Evolutionary conservation across 2,329 filamentous ascomycete species (phyloP).

Genomic region (Pseudogymnoascus sp.): DNA sequence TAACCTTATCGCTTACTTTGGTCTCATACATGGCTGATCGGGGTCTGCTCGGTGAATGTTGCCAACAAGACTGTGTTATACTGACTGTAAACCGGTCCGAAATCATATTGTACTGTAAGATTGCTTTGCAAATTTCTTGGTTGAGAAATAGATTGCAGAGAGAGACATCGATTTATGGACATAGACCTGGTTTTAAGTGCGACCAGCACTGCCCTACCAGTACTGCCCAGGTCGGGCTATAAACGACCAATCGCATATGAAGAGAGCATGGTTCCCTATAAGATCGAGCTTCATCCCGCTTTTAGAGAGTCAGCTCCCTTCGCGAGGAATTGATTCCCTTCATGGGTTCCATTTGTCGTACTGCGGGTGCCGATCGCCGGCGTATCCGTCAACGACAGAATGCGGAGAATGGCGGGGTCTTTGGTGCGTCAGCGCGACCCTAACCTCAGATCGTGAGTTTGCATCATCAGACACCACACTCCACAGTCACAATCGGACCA

Average conservation of each 20-base stretch:
- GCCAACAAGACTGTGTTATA: not conserved
- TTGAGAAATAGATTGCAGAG: not conserved
- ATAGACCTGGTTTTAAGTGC: not conserved
- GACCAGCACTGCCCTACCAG: not conserved
- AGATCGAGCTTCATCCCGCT: not conserved
- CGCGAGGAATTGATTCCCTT: not conserved
- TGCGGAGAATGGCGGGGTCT: slow-evolving; percentile 3
- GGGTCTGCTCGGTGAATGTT: not conserved
- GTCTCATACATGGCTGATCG: not conserved
- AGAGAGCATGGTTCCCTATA: not conserved
- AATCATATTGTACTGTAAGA: not conserved
- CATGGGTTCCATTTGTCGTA: not conserved
- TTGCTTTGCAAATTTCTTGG: not conserved
- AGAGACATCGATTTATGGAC: not conserved
- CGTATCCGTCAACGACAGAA: not conserved
- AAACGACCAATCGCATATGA: not conserved
- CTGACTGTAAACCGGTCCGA: not conserved
- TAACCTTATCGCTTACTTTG: not conserved
- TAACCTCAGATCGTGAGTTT: not conserved
- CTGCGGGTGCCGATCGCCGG: not conserved
- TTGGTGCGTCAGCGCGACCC: not conserved
- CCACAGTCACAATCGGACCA: not conserved
- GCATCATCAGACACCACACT: not conserved
- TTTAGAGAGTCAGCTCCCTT: not conserved
- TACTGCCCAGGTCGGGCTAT: not conserved